Conservation (phyloP, 495 filamentous ascomycete species). For the Diplogelasinospora grovesii region DNA sequence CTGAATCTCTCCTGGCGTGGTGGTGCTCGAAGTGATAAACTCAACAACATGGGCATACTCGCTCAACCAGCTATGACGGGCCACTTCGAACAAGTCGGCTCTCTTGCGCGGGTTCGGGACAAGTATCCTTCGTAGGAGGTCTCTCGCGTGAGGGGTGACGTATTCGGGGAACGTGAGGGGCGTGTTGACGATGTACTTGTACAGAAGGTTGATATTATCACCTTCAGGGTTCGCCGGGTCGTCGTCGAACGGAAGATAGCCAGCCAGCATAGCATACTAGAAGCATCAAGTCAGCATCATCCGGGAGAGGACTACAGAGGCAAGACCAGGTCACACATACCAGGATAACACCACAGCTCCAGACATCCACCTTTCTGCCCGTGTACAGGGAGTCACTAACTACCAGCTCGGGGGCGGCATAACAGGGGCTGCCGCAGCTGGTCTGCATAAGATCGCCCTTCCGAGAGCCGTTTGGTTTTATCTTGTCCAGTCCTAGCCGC, state of each 20-base stretch:
- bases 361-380: slow-evolving; percentile 95
- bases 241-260: slow-evolving; percentile 98
- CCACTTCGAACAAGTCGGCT: slow-evolving; percentile 95
- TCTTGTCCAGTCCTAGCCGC: slow-evolving; percentile 62
- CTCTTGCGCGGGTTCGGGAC: slow-evolving; percentile 94
- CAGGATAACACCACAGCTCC: slow-evolving; percentile 98
- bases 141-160: slow-evolving; percentile 92
- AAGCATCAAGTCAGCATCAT: slow-evolving; percentile 5
- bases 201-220: slow-evolving; percentile 97
- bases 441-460: slow-evolving; percentile 76
- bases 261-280: slow-evolving; percentile 97
- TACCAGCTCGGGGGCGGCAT: slow-evolving; percentile 94
- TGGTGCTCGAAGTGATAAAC: slow-evolving; percentile 92
- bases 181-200: slow-evolving; percentile 98
- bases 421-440: slow-evolving; percentile 83
- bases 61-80: slow-evolving; percentile 95
- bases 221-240: slow-evolving; percentile 98
- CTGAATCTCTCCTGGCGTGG: slow-evolving; percentile 77
- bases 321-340: too few relatives aligned
- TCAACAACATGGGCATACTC: slow-evolving; percentile 93
- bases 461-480: slow-evolving; percentile 49
- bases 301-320: neutral
- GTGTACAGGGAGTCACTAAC: slow-evolving; percentile 98
- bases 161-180: slow-evolving; percentile 98
- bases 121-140: slow-evolving; percentile 84